Evolutionary conservation across 2,329 filamentous ascomycete genomes (phyloP).

Genomic region (Trichoderma hamatum): DNA sequence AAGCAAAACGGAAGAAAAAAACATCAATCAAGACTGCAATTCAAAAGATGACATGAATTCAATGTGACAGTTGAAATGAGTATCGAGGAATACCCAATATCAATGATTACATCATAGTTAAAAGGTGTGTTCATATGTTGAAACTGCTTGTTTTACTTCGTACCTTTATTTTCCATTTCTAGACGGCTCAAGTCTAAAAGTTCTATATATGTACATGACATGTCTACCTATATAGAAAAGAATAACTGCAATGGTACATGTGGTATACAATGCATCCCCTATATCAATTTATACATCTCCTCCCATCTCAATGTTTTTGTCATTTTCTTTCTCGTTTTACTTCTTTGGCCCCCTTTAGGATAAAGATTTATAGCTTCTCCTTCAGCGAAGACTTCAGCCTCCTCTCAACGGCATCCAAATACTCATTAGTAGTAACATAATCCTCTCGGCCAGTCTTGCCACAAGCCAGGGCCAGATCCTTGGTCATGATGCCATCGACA

Average conservation of each 20-base stretch:
- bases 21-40: no score
- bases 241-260: slow-evolving; percentile 20
- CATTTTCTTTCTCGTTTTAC: not conserved
- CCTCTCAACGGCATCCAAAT: slow-evolving; percentile 89
- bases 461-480: slow-evolving; percentile 94
- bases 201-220: slow-evolving; percentile 8
- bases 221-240: slow-evolving; percentile 6
- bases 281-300: not conserved
- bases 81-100: no score
- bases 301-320: not conserved
- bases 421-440: slow-evolving; percentile 91
- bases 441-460: slow-evolving; percentile 82
- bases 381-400: slow-evolving; percentile 79
- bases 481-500: slow-evolving; percentile 95
- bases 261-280: slow-evolving; percentile 1
- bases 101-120: no score
- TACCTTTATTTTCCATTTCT: not conserved
- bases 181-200: slow-evolving; percentile 7
- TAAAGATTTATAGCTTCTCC: slow-evolving; percentile 67
- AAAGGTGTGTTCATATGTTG: not conserved
- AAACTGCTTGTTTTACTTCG: not conserved
- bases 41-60: no score
- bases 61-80: no score
- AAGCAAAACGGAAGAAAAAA: not conserved
- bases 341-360: not conserved